A percentile compares a stretch with the other conserved stretches of the same genome.
phyloP scores from a whole-genome alignment of 805 yeast genomes.

The Metschnikowia noctiluminum region DNA sequence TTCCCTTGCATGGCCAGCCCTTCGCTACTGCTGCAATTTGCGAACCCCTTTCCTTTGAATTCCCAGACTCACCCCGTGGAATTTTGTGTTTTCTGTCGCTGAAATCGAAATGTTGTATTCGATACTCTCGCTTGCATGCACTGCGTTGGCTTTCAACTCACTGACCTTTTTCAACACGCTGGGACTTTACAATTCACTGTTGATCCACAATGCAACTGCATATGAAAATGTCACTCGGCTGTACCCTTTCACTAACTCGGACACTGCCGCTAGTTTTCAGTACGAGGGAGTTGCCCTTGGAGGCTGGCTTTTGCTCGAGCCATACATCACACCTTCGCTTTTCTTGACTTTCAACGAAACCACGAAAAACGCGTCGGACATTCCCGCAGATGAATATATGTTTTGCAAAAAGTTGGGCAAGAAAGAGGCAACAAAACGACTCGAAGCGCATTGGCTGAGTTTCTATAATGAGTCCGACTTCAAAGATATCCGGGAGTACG shows the following conservation, averaged over 20 bases:
- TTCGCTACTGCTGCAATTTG: neutral
- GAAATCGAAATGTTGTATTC: neutral
- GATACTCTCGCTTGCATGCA: neutral
- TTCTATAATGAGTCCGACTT: constrained; percentile 63
- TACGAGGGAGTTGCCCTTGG: constrained; percentile 48
- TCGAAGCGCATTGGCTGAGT: constrained; percentile 53
- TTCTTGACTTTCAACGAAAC: constrained; percentile 40
- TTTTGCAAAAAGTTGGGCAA: constrained; percentile 49
- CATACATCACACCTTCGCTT: constrained; percentile 65
- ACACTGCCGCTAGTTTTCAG: constrained; percentile 9
- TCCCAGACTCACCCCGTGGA: too few relatives aligned
- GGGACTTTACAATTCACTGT: neutral
- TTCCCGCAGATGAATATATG: constrained; percentile 62
- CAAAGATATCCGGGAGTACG: constrained; percentile 44
- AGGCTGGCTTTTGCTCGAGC: constrained; percentile 72
- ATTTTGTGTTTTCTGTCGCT: neutral
- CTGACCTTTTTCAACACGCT: neutral
- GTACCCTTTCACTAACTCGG: constrained; percentile 7
- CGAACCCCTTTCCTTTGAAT: too few relatives aligned
- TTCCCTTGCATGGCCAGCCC: neutral
- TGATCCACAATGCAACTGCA: neutral
- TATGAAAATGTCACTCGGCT: constrained; percentile 6
- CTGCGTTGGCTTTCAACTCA: neutral
- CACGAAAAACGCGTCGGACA: constrained; percentile 20
- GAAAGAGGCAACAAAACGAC: constrained; percentile 38